These are phyloP conservation scores for Phialophora macrospora DNA, from an alignment of 2,329 filamentous ascomycete genomes.

Conservation along the genomic window DNA sequence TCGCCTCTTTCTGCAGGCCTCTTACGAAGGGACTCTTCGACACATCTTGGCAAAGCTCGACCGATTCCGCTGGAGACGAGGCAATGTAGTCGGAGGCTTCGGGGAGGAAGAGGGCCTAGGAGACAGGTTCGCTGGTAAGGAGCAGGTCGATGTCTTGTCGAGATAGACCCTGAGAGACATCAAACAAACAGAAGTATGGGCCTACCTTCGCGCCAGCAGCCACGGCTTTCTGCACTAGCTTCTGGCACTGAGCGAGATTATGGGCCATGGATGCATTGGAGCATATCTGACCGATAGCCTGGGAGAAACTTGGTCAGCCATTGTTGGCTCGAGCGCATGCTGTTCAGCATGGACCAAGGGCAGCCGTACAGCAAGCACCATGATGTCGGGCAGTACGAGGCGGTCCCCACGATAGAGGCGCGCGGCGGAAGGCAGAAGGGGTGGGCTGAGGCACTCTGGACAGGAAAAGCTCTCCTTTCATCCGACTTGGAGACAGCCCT, in stretches of 20 bases:
- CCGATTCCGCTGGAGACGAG: slow-evolving; percentile 67
- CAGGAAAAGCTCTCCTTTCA: slow-evolving; percentile 8
- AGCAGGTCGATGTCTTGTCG: slow-evolving; percentile 26
- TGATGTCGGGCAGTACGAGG: slow-evolving; percentile 10
- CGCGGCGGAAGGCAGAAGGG: not conserved
- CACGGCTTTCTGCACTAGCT: slow-evolving; percentile 73
- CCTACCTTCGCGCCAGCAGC: slow-evolving; percentile 75
- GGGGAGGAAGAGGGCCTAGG: slow-evolving; percentile 82
- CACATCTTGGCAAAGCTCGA: slow-evolving; percentile 72
- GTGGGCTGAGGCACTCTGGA: not conserved
- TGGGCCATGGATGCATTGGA: slow-evolving; percentile 77
- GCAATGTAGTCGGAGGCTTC: slow-evolving; percentile 92
- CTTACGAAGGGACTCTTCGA: slow-evolving; percentile 72
- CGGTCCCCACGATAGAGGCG: not conserved
- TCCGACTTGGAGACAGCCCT: slow-evolving; percentile 1
- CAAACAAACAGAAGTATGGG: not conserved
- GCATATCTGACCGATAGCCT: slow-evolving; percentile 90
- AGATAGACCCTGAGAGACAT: slow-evolving; percentile 3
- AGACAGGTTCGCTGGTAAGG: slow-evolving; percentile 20
- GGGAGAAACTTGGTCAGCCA: slow-evolving; percentile 25
- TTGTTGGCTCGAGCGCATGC: slow-evolving; percentile 3
- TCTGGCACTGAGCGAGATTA: slow-evolving; percentile 79
- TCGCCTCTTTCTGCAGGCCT: slow-evolving; percentile 73
- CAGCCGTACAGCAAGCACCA: slow-evolving; percentile 38
- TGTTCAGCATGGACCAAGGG: not conserved